Conservation (phyloP, 176 grass and related monocot species). For the Triticum turgidum region DNA sequence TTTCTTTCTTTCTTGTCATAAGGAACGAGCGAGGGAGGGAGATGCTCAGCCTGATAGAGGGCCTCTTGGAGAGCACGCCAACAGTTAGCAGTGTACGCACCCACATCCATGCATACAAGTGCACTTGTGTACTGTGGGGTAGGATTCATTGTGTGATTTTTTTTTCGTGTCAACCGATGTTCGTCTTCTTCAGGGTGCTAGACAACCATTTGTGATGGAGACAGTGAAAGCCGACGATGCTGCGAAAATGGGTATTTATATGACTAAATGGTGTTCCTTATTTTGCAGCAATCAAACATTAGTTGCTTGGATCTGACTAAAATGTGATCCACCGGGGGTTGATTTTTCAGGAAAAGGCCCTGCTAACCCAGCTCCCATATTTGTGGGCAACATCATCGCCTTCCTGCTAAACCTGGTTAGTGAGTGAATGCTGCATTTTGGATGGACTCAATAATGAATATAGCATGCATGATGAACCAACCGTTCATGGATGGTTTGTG, state of each 20-base stretch:
- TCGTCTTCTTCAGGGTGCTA: conserved; percentile 53
- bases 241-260: conserved; percentile 71
- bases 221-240: conserved; percentile 94
- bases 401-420: conserved; percentile 81
- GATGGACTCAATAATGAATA: background rate
- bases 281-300: background rate
- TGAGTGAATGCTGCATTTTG: background rate
- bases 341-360: conserved; percentile 71
- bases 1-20: background rate
- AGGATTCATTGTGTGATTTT: background rate
- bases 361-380: conserved; percentile 66
- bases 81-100: conserved; percentile 67
- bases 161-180: background rate
- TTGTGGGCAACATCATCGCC: conserved; percentile 79
- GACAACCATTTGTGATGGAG: conserved; percentile 88
- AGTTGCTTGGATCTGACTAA: background rate
- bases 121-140: background rate
- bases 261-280: background rate
- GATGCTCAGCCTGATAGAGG: conserved; percentile 77
- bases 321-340: background rate
- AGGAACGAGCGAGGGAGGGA: conserved; percentile 87
- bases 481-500: background rate
- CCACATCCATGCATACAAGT: background rate
- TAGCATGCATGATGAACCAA: background rate
- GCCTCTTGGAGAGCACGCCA: conserved; percentile 77